phyloP scores from a whole-genome alignment of 768 basidiomycete species.

The Rhodosporidiobolus odoratus region DNA sequence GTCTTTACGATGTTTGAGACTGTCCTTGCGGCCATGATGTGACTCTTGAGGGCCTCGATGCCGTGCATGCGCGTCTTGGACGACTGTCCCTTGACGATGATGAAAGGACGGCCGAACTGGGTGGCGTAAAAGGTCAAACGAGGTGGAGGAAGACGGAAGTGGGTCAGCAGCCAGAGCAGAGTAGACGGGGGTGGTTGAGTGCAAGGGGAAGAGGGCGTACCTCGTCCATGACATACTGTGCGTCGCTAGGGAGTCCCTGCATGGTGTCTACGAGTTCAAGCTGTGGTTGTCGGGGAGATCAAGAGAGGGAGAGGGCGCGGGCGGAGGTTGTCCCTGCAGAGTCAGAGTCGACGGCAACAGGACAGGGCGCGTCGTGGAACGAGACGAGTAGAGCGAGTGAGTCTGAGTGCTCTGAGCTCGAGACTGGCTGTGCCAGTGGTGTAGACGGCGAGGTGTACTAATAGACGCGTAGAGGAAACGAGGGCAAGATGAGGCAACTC shows the following conservation, averaged over 20 bases:
- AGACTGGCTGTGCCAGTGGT: too few species aligned
- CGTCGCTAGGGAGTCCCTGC: constrained; percentile 24
- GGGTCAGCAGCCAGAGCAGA: background rate
- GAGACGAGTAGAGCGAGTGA: background rate
- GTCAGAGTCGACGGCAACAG: background rate
- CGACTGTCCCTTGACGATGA: constrained; percentile 75
- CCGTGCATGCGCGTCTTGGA: constrained; percentile 85
- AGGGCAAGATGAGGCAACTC: background rate
- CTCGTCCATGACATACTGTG: constrained; percentile 28
- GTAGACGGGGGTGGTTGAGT: too few species aligned
- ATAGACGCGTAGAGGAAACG: background rate
- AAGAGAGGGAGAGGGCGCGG: background rate
- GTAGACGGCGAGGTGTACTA: background rate
- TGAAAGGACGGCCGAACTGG: constrained; percentile 88
- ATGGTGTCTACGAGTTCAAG: background rate
- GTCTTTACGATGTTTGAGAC: constrained; percentile 93
- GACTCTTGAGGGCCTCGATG: constrained; percentile 89
- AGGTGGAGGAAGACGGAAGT: background rate
- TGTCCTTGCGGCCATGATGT: constrained; percentile 90
- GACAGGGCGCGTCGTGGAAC: background rate
- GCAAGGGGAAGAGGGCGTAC: background rate
- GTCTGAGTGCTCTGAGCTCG: background rate
- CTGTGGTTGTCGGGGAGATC: background rate
- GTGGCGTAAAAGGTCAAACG: background rate
- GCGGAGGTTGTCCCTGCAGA: background rate